Percentiles rank a stretch among this genome's conserved stretches.
phyloP scores from a whole-genome alignment of 345 rosid genomes.

The Eucalyptus guilfoylei region DNA sequence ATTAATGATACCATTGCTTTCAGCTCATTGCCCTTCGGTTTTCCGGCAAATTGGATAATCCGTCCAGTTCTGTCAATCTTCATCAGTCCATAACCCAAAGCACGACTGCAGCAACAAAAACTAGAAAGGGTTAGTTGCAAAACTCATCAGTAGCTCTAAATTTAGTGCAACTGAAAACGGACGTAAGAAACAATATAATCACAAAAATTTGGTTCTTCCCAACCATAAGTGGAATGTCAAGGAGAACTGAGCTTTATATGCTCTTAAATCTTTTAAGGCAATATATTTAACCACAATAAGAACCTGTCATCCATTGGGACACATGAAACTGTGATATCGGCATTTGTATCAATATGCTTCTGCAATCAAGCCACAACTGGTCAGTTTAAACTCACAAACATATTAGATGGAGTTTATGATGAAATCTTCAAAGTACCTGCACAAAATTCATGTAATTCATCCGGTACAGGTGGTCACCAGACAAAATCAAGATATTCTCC shows the following conservation, averaged over 20 bases:
- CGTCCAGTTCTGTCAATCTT: constrained; percentile 60
- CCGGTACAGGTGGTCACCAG: constrained; percentile 88
- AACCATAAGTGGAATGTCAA: not conserved
- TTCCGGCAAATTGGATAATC: constrained; percentile 64
- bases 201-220: not conserved
- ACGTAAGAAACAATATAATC: not conserved
- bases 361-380: constrained; percentile 8
- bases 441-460: constrained; percentile 84
- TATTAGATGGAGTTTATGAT: not conserved
- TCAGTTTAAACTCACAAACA: not conserved
- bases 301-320: constrained; percentile 65
- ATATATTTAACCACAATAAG: not conserved
- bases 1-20: constrained; percentile 54
- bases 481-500: constrained; percentile 69
- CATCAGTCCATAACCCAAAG: constrained; percentile 84
- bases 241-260: not conserved
- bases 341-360: constrained; percentile 70
- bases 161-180: not conserved
- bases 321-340: constrained; percentile 84
- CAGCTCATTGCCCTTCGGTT: constrained; percentile 68
- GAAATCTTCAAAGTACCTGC: constrained; percentile 31
- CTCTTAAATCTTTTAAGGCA: not conserved
- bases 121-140: not conserved
- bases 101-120: constrained; percentile 43
- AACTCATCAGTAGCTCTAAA: not conserved